Percentiles rank a stretch among this genome's conserved stretches.
phyloP scores from a whole-genome alignment of 176 grass and related monocot genomes.

The Elaeis guineensis region DNA sequence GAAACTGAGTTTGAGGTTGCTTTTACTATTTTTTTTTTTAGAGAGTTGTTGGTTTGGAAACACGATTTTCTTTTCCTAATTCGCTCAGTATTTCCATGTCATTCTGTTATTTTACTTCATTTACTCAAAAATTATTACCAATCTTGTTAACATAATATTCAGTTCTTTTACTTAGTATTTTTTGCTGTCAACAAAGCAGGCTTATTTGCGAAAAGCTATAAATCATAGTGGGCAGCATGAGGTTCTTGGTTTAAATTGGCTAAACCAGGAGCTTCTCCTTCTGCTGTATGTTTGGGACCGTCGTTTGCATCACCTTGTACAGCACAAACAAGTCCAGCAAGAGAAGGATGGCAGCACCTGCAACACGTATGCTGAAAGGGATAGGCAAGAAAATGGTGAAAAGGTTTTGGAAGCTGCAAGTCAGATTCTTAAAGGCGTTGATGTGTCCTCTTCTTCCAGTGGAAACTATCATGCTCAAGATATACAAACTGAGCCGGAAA shows the following conservation, averaged over 20 bases:
- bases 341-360: constrained; percentile 12
- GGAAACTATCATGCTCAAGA: not conserved
- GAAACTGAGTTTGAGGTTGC: constrained; percentile 68
- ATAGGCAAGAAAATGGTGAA: constrained; percentile 5
- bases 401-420: constrained; percentile 6
- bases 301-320: constrained; percentile 66
- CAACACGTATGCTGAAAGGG: constrained; percentile 12
- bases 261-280: constrained; percentile 75
- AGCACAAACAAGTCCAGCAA: constrained; percentile 27
- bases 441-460: not conserved
- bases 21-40: no score
- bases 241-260: constrained; percentile 68
- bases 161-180: no score
- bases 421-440: constrained; percentile 17
- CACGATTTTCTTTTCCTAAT: not conserved
- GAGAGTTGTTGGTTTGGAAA: no score
- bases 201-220: constrained; percentile 26
- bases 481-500: constrained; percentile 3
- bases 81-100: not conserved
- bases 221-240: constrained; percentile 45
- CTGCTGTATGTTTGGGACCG: constrained; percentile 73
- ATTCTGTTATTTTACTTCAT: no score
- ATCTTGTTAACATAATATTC: no score
- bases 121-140: no score
- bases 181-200: constrained; percentile 25